Base-by-base conservation (phyloP, 2,329 filamentous ascomycete species). In the Curvularia spicifera region DNA sequence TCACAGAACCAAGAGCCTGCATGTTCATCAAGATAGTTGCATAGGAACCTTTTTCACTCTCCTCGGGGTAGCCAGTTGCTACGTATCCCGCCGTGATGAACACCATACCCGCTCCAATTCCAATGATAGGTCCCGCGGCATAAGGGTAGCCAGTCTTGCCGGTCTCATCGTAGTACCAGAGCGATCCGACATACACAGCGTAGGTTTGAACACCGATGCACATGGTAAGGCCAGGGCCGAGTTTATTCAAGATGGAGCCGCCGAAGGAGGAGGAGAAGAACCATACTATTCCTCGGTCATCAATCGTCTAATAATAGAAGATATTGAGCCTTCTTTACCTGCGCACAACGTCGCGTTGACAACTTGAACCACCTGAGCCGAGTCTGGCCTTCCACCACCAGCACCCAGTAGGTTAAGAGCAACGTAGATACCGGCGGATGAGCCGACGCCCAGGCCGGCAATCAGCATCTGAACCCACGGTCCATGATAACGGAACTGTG, bases 211-310 rank as follows among this genome's bases (percentile, higher is more conserved):
- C 71, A 15, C 71, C 71, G 35, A 73, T 66, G 49, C 69, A 72
- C 69, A 71, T 71, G 26, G 71, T 73, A 12, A 72, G 51, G 4
- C 69, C 70, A 20, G 70, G 71, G 10, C 71, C 71, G 37, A 72
- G 64, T 35, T 71, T 71, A 56, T 73, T 72, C 22, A 72, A 55
- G 42, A 74, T 71, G 5, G 70, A 71, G 15, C 70, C 71, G 29
- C 71, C 70, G 40, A 74, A 73, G 2, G 68, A 72, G 2, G 71
- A 70, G 13, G 67, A 71, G 56, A 74, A 71, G 62, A 74, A 73
- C 70, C 70, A 73, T 29, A 73, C 71, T 58, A 31, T 26, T n/a
- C 10, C 15, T 43, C 29, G n/a, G 37, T 55, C 28, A 58, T 47
- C 49, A 40, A 4, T 15, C n/a, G 22, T 31, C 22, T 12, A 8